Evolutionary conservation across 140 eudicot genomes (phyloP).

Genomic region (Stevia rebaudiana): DNA sequence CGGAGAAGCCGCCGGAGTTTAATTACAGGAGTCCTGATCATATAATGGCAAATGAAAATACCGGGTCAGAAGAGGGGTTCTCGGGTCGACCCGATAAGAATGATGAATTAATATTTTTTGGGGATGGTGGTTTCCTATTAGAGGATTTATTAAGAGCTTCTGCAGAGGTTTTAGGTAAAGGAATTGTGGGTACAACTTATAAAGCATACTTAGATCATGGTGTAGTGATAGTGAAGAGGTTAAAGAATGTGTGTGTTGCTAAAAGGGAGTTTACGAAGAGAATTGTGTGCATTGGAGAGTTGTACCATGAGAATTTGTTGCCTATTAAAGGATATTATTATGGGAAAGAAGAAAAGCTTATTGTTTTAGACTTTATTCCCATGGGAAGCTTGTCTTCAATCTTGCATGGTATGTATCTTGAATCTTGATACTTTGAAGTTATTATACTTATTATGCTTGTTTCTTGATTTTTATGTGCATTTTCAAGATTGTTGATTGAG

Average conservation of each 20-base stretch:
- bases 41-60: slow-evolving; percentile 24
- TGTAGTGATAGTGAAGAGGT: slow-evolving; percentile 55
- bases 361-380: slow-evolving; percentile 44
- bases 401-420: slow-evolving; percentile 52
- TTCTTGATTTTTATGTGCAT: neutral
- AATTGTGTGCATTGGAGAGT: slow-evolving; percentile 39
- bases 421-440: neutral
- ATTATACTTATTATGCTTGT: neutral
- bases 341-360: slow-evolving; percentile 62
- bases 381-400: slow-evolving; percentile 50
- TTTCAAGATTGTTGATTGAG: neutral
- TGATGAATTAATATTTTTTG: slow-evolving; percentile 46
- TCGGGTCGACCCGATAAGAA: slow-evolving; percentile 16
- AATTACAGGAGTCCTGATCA: slow-evolving; percentile 23
- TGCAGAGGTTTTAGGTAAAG: slow-evolving; percentile 62
- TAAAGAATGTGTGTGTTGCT: slow-evolving; percentile 43
- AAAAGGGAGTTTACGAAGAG: slow-evolving; percentile 45
- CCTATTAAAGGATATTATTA: slow-evolving; percentile 47
- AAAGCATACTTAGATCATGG: slow-evolving; percentile 49
- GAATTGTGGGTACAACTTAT: slow-evolving; percentile 51
- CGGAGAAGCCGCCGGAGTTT: slow-evolving; percentile 23
- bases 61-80: slow-evolving; percentile 23
- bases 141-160: slow-evolving; percentile 50
- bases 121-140: slow-evolving; percentile 33
- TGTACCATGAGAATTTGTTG: slow-evolving; percentile 55